phyloP scores from a whole-genome alignment of 129 eudicot species.

The Tanacetum coccineum region DNA sequence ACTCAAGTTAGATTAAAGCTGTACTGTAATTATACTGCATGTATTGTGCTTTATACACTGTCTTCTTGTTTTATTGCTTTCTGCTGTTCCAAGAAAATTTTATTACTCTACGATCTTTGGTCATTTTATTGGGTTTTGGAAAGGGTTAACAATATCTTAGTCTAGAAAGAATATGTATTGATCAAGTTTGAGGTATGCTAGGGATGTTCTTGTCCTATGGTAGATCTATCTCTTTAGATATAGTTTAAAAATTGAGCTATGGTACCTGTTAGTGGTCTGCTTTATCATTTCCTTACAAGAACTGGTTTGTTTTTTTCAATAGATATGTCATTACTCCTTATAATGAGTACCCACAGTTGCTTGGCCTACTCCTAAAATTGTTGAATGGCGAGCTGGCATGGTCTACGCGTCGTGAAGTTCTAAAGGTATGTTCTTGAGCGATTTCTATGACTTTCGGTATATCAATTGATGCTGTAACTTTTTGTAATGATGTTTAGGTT shows the following conservation, averaged over 20 bases:
- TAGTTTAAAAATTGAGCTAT: neutral
- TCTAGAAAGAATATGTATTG: neutral
- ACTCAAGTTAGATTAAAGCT: neutral
- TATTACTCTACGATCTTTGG: neutral
- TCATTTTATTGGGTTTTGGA: slow-evolving; percentile 6
- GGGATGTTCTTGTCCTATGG: slow-evolving; percentile 4
- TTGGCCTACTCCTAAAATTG: slow-evolving; percentile 80
- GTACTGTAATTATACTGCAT: slow-evolving; percentile 12
- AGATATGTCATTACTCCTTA: slow-evolving; percentile 93
- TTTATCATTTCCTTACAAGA: too few relatives aligned
- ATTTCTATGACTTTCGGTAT: slow-evolving; percentile 7
- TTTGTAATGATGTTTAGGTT: slow-evolving; percentile 46
- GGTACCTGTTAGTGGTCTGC: neutral
- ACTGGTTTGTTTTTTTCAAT: slow-evolving; percentile 28
- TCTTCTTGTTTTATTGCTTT: neutral
- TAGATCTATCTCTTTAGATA: neutral
- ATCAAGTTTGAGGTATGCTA: neutral
- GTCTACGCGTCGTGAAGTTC: slow-evolving; percentile 94
- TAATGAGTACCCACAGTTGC: slow-evolving; percentile 79
- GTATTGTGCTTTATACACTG: slow-evolving; percentile 9
- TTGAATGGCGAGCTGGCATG: slow-evolving; percentile 93
- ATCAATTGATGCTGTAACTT: slow-evolving; percentile 16
- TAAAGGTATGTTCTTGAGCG: slow-evolving; percentile 51
- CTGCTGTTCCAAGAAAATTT: too few relatives aligned
- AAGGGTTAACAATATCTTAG: slow-evolving; percentile 6